Evolutionary conservation across 768 basidiomycete species (phyloP).

Genomic region (Epithele typhae): DNA sequence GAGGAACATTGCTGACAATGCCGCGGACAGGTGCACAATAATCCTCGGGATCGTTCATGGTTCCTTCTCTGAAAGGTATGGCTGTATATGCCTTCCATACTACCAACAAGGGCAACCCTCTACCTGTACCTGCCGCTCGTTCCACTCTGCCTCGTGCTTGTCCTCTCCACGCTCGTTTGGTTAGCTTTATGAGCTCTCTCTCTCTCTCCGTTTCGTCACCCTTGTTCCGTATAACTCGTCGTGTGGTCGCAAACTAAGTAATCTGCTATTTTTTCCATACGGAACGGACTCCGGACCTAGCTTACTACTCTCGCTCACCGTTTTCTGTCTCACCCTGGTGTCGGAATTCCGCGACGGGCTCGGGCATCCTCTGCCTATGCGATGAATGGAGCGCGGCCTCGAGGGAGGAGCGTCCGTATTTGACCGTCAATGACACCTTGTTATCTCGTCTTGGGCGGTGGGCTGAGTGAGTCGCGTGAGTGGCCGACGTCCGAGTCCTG

Average conservation of each 20-base stretch:
- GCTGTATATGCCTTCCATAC: constrained; percentile 7
- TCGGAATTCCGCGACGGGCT: too few relatives aligned
- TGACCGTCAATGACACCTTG: constrained; percentile 1
- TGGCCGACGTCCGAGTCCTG: too few relatives aligned
- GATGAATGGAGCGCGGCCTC: too few relatives aligned
- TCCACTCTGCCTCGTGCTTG: constrained; percentile 6
- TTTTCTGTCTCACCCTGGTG: not conserved
- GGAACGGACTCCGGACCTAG: constrained; percentile 2
- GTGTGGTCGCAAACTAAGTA: constrained; percentile 11
- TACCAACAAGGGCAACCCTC: constrained; percentile 13
- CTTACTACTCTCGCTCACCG: not conserved
- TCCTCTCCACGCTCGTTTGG: constrained; percentile 15
- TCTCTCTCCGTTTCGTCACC: constrained; percentile 6
- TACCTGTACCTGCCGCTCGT: constrained; percentile 12
- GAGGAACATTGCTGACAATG: constrained; percentile 5
- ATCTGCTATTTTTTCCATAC: constrained; percentile 3
- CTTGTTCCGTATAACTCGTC: not conserved
- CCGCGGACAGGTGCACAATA: constrained; percentile 18
- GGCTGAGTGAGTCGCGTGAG: too few relatives aligned
- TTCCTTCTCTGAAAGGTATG: constrained; percentile 8
- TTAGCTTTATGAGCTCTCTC: constrained; percentile 10
- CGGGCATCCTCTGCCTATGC: too few relatives aligned
- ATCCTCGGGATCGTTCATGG: constrained; percentile 4
- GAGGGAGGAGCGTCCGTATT: too few relatives aligned
- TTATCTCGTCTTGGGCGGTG: not conserved